phyloP scores from a whole-genome alignment of 345 rosid species.

The Capsella bursapastoris region DNA sequence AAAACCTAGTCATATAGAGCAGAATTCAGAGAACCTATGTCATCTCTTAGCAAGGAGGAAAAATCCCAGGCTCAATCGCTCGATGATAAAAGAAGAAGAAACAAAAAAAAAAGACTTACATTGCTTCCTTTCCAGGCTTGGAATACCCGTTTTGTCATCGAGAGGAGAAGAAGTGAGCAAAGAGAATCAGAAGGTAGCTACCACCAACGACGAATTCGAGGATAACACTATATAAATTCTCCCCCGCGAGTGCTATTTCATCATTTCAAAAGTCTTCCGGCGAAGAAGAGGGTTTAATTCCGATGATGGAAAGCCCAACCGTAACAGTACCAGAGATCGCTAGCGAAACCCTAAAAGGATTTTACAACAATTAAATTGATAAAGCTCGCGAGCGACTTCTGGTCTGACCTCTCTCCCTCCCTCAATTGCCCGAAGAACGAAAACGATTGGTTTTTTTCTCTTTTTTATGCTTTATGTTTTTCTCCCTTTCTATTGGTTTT shows the following conservation, averaged over 20 bases:
- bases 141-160: slow-evolving; percentile 83
- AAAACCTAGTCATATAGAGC: background rate
- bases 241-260: slow-evolving; percentile 41
- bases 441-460: slow-evolving; percentile 4
- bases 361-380: background rate
- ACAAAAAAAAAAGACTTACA: slow-evolving; percentile 51
- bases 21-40: background rate
- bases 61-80: background rate
- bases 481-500: background rate
- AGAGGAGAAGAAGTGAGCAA: slow-evolving; percentile 13
- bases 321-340: slow-evolving; percentile 37
- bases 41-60: background rate
- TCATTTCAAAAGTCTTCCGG: slow-evolving; percentile 29
- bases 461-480: no score
- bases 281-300: background rate
- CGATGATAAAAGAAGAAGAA: background rate
- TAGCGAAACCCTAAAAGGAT: slow-evolving; percentile 4
- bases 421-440: slow-evolving; percentile 3
- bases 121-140: slow-evolving; percentile 94
- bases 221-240: slow-evolving; percentile 34
- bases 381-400: slow-evolving; percentile 37
- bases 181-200: slow-evolving; percentile 39
- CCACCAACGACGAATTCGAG: slow-evolving; percentile 48
- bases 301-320: slow-evolving; percentile 11
- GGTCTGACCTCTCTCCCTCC: slow-evolving; percentile 11